Base-by-base conservation (phyloP, 371 early-diverging fungal genomes). In the Coemansia sp. region DNA sequence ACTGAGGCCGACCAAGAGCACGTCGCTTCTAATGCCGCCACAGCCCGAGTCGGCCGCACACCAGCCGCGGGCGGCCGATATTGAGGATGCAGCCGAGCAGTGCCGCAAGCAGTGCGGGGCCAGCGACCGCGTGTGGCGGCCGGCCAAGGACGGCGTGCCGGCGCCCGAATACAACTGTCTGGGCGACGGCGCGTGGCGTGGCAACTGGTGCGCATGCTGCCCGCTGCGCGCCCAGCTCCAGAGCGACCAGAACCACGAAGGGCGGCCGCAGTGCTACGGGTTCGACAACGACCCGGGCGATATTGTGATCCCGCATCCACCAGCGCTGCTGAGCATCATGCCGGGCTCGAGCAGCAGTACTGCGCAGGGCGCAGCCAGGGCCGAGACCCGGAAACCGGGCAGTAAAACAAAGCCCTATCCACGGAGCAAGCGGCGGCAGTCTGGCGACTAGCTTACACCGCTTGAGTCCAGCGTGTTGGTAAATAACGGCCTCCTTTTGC, bases 201-300 rank as follows among this genome's bases (percentile, higher is more conserved):
- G 73, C 53, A 64, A 73, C 32, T 73, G 73, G 73, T 73, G 73
- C 32, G 73, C 64, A 30, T 69, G 65, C 54, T 73, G 73, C 20
- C 73, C 73, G 16, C 49, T 63, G 38, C 69, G 73, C 42, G 52
- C 54, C 14, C 56, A 54, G 40, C 39, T 47, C n/a, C 50, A 59
- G 31, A 40, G 48, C 11, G 38, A 14, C 20, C 52, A 34, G 16
- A 43, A 38, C 8, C 32, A 55, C 1, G 64, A 34, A n/a, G 42
- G 20, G 9, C 52, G 58, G 20, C 35, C 56, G 11, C 55, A 51
- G 61, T 68, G 73, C 65, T 73, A 73, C 40, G 73, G 68, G 8
- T 64, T 68, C 10, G 60, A 69, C 30, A 65, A 68, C 3, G 73
- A 73, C 51, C 61, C 70, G 16, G 70, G 65, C 5, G 73, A 73